phyloP scores from a whole-genome alignment of 1,284 basidiomycete species.

The Phlebopus sp. region DNA sequence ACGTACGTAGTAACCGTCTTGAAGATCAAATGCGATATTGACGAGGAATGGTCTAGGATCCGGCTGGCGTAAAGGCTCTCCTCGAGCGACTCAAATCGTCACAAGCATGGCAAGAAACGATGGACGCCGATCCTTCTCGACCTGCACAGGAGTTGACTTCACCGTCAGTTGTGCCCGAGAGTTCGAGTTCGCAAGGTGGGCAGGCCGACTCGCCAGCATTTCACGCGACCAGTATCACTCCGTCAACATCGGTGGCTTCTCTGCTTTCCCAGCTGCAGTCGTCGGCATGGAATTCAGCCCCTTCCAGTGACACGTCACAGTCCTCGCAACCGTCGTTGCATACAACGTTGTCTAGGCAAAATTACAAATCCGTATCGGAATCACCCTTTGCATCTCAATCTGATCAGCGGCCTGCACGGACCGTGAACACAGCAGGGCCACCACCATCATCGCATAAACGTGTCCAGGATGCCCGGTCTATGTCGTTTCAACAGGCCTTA shows the following conservation, averaged over 20 bases:
- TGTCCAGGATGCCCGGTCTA: constrained; percentile 41
- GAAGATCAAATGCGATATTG: background rate
- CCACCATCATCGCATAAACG: constrained; percentile 13
- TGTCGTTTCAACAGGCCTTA: constrained; percentile 65
- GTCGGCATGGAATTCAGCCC: constrained; percentile 15
- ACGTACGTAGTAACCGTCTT: constrained; percentile 34
- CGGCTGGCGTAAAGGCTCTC: constrained; percentile 59
- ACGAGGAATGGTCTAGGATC: constrained; percentile 36
- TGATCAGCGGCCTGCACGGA: constrained; percentile 15
- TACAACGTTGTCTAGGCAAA: constrained; percentile 5
- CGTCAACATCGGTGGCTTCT: constrained; percentile 49
- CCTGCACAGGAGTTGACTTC: constrained; percentile 1
- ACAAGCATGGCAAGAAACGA: constrained; percentile 59
- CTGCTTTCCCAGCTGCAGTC: constrained; percentile 64
- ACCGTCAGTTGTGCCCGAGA: constrained; percentile 5
- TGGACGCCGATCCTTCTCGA: constrained; percentile 21
- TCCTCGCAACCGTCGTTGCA: constrained; percentile 8
- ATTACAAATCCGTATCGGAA: constrained; percentile 15
- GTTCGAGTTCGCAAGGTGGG: constrained; percentile 5
- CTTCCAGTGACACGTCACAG: constrained; percentile 12
- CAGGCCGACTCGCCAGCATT: constrained; percentile 4
- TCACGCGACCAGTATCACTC: constrained; percentile 6
- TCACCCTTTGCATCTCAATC: background rate
- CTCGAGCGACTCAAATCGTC: constrained; percentile 63
- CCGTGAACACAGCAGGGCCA: background rate